A percentile compares a stretch with the other conserved stretches of the same genome.
phyloP scores from a whole-genome alignment of 106 monocot species.

The Posidonia australis region DNA sequence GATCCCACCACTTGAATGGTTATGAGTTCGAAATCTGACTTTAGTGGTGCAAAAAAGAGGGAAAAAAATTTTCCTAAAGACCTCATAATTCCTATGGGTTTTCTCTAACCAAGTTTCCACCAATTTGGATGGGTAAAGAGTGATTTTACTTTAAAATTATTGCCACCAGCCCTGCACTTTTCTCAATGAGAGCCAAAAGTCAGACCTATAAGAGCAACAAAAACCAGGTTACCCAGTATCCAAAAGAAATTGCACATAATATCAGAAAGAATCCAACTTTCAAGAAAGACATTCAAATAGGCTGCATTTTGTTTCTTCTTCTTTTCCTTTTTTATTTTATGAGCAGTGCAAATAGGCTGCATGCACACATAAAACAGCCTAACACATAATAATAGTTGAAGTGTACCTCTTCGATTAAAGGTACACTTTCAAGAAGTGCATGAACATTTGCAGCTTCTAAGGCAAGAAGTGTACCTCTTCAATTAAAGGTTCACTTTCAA shows the following conservation, averaged over 20 bases:
- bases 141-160: background rate
- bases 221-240: background rate
- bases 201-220: background rate
- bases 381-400: background rate
- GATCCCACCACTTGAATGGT: no score
- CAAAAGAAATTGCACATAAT: no score
- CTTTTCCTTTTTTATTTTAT: no score
- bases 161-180: background rate
- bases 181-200: background rate
- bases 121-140: background rate
- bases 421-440: constrained; percentile 80
- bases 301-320: no score
- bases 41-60: no score
- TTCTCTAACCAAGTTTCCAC: background rate
- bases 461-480: constrained; percentile 67
- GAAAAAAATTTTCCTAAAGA: background rate
- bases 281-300: no score
- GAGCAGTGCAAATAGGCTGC: background rate
- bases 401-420: constrained; percentile 78
- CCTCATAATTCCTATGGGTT: background rate
- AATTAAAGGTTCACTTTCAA: constrained; percentile 86
- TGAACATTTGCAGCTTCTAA: constrained; percentile 98
- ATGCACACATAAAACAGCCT: background rate
- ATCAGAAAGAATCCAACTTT: no score
- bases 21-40: no score